Percentiles rank a stretch among this genome's conserved stretches.
These are phyloP conservation scores for Rhodomyrtus psidioides DNA, from an alignment of 441 rosid species.

Conservation along the genomic window DNA sequence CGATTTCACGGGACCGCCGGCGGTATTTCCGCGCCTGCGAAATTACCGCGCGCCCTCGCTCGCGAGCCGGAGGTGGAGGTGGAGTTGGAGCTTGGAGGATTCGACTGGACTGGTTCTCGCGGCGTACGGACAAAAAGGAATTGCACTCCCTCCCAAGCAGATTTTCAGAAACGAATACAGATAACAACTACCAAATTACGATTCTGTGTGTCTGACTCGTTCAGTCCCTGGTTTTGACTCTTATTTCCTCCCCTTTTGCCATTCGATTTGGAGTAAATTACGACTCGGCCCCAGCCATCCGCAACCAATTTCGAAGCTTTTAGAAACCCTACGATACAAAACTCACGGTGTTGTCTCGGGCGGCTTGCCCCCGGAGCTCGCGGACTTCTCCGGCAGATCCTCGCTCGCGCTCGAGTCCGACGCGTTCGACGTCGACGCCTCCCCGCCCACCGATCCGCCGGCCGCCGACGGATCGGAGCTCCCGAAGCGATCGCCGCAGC, in stretches of 20 bases:
- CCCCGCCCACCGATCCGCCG: background rate
- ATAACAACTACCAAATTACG: background rate
- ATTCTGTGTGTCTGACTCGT: background rate
- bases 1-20: background rate
- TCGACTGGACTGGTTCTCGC: background rate
- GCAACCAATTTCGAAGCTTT: background rate
- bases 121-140: background rate
- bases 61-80: background rate
- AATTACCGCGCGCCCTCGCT: background rate
- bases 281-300: background rate
- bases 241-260: background rate
- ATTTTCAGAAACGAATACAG: background rate
- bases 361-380: background rate
- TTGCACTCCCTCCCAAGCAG: background rate
- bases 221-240: background rate
- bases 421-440: background rate
- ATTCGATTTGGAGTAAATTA: background rate
- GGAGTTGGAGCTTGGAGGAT: background rate
- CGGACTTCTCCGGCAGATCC: background rate
- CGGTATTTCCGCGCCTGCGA: background rate
- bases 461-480: background rate
- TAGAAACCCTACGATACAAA: background rate
- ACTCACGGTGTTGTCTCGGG: background rate
- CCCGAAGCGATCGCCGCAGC: background rate
- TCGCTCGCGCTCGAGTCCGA: background rate